Base-by-base conservation (phyloP, 345 rosid species). In the Pugionium cornutum region DNA sequence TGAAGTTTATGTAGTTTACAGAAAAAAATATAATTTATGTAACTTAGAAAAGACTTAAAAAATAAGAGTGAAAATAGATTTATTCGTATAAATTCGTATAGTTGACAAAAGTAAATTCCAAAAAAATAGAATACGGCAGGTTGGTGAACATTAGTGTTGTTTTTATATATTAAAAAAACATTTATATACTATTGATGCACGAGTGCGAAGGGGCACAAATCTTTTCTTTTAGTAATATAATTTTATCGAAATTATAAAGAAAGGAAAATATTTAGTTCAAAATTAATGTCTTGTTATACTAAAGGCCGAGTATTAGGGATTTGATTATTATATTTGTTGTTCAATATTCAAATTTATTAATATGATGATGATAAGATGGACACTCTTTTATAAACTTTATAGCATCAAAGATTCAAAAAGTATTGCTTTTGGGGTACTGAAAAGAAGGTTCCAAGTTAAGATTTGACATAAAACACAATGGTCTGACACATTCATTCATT, bases 301-400 rank as follows among this genome's bases (percentile, higher is more conserved):
- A 59, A 72, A 72, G 60, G 71, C 66, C 71, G 71, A 72, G 43
- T 65, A 65, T 72, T 65, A 35, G 71, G 76, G 76, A 72, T 72
- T 60, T 72, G 66, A 64, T 72, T 10, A 58, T 4, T 9, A 32
- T 31, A 52, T 64, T 25, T 64, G 10, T 18, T 18, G 18, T 18
- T 0, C 18, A 18, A 18, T 18, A 18, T 18, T 18, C 18, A 18
- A 18, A 18, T 0, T 18, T 6, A 27, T 10, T 0, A 9, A 0
- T 55, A 66, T 55, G 29, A 29, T 67, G 51, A 36, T 62, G 68
- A 49, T 53, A 29, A 45, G 4, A 10, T 11, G 25, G 18, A 18
- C 18, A 18, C 18, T 41, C 28, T 28, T 51, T 29, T 45, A n/a
- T 2, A 28, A 29, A 35, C 47, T 40, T 64, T 48, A 11, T 33